Evolutionary conservation across 1,284 basidiomycete species (phyloP), one percentile per base, ranked within the genome.

Genomic region (Cryptococcus depauperatus): DNA sequence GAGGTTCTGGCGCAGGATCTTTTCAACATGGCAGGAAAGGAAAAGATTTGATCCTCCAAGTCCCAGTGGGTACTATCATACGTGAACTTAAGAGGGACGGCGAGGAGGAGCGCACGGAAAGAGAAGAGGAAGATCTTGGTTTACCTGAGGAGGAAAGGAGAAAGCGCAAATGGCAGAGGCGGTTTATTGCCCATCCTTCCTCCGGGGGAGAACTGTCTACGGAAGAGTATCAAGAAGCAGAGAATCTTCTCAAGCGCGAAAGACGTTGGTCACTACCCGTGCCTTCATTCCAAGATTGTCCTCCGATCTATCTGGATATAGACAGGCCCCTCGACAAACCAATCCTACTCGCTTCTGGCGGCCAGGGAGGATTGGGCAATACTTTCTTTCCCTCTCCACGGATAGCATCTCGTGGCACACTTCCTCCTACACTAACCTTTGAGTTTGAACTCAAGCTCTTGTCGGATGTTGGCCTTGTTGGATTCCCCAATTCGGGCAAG

Each of bases 401-500:
- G 64, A 84, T 84, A 51, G 87, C 85, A 0, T 82, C 83, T 3
- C 77, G 82, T 22, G 93, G 95, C 0, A 75, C 79, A 6, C 77
- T 81, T 4, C 93, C 93, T 6, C 84, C 92, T 55, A 79, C 81
- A 7, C 72, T 92, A 50, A 84, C 84, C 1, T 77, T 98, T 19
- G 78, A 81, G 30, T 76, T 99, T n/a, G 93, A 96, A 68, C 83
- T 98, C 56, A 97, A 98, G 68, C 78, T 92, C 5, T 76, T 93
- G 2, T 90, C 92, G 1, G 93, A 99, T 66, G 78, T 98, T 19
- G 95, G 91, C 0, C 74, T 99, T 10, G 92, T 99, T 3, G 95
- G 93, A 0, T 81, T 96, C 70, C 95, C 95, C 1, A 99, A 98
- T 59, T 90, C 88, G 0, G 77, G 77, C 16, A 79, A 78, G 58